A percentile compares a stretch with the other conserved stretches of the same genome.
Evolutionary conservation across 2,329 filamentous ascomycete species (phyloP).

Genomic region (Cercospora sojina): DNA sequence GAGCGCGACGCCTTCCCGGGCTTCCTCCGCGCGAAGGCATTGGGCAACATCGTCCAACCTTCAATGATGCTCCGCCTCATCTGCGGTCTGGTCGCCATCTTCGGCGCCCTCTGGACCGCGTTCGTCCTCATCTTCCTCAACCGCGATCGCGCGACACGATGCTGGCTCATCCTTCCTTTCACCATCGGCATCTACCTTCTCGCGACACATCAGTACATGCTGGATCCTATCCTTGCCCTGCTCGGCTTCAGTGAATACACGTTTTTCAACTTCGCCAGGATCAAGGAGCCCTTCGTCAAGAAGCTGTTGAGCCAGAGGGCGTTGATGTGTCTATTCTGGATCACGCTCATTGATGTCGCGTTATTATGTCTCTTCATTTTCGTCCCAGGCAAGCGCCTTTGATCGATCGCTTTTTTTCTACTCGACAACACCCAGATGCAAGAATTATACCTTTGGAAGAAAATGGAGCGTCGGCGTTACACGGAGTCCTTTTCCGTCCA

Average conservation of each 20-base stretch:
- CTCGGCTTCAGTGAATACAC: constrained; percentile 95
- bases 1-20: constrained; percentile 98
- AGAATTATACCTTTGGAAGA: neutral
- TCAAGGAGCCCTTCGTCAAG: constrained; percentile 85
- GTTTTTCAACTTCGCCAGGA: constrained; percentile 83
- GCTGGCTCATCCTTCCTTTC: constrained; percentile 92
- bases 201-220: constrained; percentile 88
- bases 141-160: constrained; percentile 68
- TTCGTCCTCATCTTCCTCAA: constrained; percentile 93
- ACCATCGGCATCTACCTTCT: constrained; percentile 86
- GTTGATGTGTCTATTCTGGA: constrained; percentile 74
- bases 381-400: constrained; percentile 83
- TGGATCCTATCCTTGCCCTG: constrained; percentile 87
- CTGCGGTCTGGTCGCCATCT: constrained; percentile 79
- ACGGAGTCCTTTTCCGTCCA: neutral
- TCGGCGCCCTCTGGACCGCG: constrained; percentile 88
- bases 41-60: constrained; percentile 91
- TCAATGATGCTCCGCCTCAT: constrained; percentile 85
- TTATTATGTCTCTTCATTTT: constrained; percentile 89
- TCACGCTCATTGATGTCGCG: constrained; percentile 73
- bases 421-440: neutral
- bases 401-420: constrained; percentile 21
- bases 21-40: constrained; percentile 88
- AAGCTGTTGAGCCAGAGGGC: constrained; percentile 81
- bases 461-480: neutral